Evolutionary conservation across 352 stramenopile species (phyloP).

Genomic region (Saprolegnia parasitica): DNA sequence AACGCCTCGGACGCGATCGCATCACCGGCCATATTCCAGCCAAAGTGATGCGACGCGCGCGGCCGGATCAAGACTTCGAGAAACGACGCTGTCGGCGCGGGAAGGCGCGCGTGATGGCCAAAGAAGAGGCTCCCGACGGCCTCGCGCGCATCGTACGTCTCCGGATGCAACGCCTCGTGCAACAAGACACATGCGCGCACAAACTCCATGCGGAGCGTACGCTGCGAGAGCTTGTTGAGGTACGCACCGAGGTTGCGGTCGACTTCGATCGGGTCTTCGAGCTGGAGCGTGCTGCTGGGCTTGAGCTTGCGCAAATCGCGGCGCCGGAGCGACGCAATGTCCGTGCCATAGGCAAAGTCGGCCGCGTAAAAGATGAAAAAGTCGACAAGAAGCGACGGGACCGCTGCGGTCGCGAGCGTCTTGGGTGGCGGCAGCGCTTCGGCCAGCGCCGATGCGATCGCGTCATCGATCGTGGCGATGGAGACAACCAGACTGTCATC

Average conservation of each 20-base stretch:
- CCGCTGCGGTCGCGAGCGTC: neutral
- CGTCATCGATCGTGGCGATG: slow-evolving; percentile 31
- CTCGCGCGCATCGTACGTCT: neutral
- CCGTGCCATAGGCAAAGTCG: slow-evolving; percentile 62
- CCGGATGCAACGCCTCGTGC: neutral
- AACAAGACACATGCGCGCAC: slow-evolving; percentile 6
- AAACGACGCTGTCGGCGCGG: neutral
- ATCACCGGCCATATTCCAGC: slow-evolving; percentile 21
- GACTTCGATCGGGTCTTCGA: slow-evolving; percentile 78
- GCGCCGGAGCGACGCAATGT: slow-evolving; percentile 55
- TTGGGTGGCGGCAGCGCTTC: neutral
- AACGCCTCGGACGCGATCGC: neutral
- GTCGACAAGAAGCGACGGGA: slow-evolving; percentile 39
- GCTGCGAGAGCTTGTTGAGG: slow-evolving; percentile 39
- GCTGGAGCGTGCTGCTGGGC: slow-evolving; percentile 43
- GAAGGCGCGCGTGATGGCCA: neutral
- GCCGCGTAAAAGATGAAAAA: slow-evolving; percentile 77
- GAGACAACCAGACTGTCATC: neutral
- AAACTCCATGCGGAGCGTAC: slow-evolving; percentile 13
- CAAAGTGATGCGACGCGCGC: neutral
- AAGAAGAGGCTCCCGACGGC: neutral
- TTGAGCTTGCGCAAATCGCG: slow-evolving; percentile 36
- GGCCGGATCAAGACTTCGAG: neutral
- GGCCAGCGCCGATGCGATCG: neutral
- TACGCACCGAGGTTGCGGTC: slow-evolving; percentile 62